Conservation (phyloP, 495 filamentous ascomycete species). For the Cudoniella acicularis region DNA sequence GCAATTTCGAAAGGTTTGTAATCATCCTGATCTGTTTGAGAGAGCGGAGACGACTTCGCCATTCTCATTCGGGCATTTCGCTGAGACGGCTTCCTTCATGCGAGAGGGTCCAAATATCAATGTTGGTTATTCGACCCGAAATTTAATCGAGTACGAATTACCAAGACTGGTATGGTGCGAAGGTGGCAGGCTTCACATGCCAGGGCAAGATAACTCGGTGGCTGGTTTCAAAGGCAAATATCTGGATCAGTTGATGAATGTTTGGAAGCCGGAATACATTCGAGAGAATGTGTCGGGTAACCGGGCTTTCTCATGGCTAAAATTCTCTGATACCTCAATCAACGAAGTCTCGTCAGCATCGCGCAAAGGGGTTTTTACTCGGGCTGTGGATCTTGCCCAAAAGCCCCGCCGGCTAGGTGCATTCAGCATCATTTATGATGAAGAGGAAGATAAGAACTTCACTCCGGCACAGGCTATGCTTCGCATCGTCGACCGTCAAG, state of each 20-base stretch:
- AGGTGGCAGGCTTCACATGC: conserved; percentile 69
- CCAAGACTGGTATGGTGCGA: conserved; percentile 76
- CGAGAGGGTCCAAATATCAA: conserved; percentile 79
- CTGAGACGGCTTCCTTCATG: conserved; percentile 91
- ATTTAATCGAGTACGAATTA: conserved; percentile 75
- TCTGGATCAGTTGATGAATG: conserved; percentile 75
- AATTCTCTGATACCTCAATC: conserved; percentile 75
- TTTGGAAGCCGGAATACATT: conserved; percentile 82
- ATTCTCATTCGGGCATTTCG: conserved; percentile 76
- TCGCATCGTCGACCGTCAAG: conserved; percentile 68
- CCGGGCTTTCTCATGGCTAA: conserved; percentile 83
- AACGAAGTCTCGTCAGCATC: conserved; percentile 65
- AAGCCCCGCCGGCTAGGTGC: conserved; percentile 26
- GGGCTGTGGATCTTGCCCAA: conserved; percentile 48
- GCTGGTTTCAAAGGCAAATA: conserved; percentile 77
- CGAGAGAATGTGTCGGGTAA: conserved; percentile 48
- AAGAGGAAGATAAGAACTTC: conserved; percentile 51
- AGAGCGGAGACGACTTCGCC: conserved; percentile 88
- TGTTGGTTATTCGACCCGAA: conserved; percentile 84
- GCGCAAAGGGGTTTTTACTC: conserved; percentile 53
- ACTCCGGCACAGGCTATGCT: conserved; percentile 73
- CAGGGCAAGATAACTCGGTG: conserved; percentile 67
- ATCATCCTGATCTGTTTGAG: conserved; percentile 96
- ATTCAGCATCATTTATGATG: conserved; percentile 57
- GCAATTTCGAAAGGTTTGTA: conserved; percentile 99